Base-by-base conservation (phyloP, 2,329 filamentous ascomycete genomes). In the Penicillium sp. region DNA sequence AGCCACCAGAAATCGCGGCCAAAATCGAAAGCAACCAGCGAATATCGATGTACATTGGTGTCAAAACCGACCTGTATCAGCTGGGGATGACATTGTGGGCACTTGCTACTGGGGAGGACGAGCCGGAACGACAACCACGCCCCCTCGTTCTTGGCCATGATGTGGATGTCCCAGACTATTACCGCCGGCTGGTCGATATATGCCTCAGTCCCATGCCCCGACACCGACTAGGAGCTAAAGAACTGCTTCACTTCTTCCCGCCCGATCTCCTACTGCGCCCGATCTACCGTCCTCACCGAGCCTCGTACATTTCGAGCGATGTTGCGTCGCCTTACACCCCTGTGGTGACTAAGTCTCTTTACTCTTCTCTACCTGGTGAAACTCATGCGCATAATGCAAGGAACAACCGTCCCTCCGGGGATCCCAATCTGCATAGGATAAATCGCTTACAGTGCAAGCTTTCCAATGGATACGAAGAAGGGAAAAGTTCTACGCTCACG, bases 61-160 rank as follows among this genome's bases (percentile, higher is more conserved):
- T 96, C 65, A 98, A 98, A 70, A 95, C 91, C 0, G 93, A 98
- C 69, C 76, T 98, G 1, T 98, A 86, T 62, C 93, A 98, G 69
- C 78, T 97, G 4, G 93, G 93, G 4, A 98, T 98, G 93, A 90
- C 95, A 2, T 73, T 98, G 3, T 98, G 91, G 89, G 89, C 88
- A 24, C 73, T 98, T 39, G 91, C 89, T 1, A 86, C 85, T 63
- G 81, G 91, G 56, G 82, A 90, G 47, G 91, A 97, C 61, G 91
- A 97, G 61, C 93, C 93, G 1, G 93, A 97, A 66, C 77, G 81
- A 18, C 83, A 86, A 50, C 79, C 79, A 37, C 80, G 88, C 18
- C 90, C 90, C 0, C 70, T 95, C 50, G 64, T 67, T 26, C 69
- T 82, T 5, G 79, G 81, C 43, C 66, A 77, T 9, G 75, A 84